These are phyloP conservation scores for Verticillium klebahnii DNA, from an alignment of 2,329 filamentous ascomycete species.

Conservation along the genomic window DNA sequence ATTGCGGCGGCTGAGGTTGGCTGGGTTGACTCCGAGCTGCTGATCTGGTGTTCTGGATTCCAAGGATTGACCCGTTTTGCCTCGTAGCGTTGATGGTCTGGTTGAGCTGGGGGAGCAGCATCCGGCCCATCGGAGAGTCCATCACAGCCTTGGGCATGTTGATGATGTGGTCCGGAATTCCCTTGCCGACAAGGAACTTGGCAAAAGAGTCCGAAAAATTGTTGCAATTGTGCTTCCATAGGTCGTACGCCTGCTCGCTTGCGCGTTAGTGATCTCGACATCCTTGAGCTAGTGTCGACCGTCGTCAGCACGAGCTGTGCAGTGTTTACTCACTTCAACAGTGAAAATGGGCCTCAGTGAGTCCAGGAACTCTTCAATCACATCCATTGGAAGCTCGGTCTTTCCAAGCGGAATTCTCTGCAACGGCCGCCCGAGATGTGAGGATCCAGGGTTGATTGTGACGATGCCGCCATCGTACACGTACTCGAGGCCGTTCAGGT, in stretches of 20 bases:
- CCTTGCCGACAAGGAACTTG: slow-evolving; percentile 82
- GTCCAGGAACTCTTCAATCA: slow-evolving; percentile 82
- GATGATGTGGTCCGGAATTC: slow-evolving; percentile 82
- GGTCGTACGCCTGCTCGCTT: slow-evolving; percentile 66
- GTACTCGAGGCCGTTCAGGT: slow-evolving; percentile 81
- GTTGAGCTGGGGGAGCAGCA: slow-evolving; percentile 70
- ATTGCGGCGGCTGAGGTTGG: slow-evolving; percentile 18
- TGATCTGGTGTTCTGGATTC: slow-evolving; percentile 35
- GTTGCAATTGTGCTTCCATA: slow-evolving; percentile 93
- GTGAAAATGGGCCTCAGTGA: slow-evolving; percentile 82
- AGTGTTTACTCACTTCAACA: slow-evolving; percentile 49
- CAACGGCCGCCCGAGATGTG: slow-evolving; percentile 82
- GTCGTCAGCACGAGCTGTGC: neutral
- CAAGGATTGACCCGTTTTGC: slow-evolving; percentile 47
- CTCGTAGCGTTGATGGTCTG: slow-evolving; percentile 46
- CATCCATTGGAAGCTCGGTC: slow-evolving; percentile 73
- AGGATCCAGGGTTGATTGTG: slow-evolving; percentile 72
- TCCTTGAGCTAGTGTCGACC: neutral
- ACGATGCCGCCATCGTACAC: slow-evolving; percentile 87
- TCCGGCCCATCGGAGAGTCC: slow-evolving; percentile 80
- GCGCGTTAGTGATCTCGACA: neutral
- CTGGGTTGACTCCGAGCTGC: slow-evolving; percentile 16
- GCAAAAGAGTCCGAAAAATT: slow-evolving; percentile 93
- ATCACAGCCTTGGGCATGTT: slow-evolving; percentile 83
- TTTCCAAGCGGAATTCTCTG: slow-evolving; percentile 69